Evolutionary conservation across 2,329 filamentous ascomycete genomes (phyloP), one percentile per base, ranked within the genome.

Genomic region (Botryosphaeria agaves): DNA sequence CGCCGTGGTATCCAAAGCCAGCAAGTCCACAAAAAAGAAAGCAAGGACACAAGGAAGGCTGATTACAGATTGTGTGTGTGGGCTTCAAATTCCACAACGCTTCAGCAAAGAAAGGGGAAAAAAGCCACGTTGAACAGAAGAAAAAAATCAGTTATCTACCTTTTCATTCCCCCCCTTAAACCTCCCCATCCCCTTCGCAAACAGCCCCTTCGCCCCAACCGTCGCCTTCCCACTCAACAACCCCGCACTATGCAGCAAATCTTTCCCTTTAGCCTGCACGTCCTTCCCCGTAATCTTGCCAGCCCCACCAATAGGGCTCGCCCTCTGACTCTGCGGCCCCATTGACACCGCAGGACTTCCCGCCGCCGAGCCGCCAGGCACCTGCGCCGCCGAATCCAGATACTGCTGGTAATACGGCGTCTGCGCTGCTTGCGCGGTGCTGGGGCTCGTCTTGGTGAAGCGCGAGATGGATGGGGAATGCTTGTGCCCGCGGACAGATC

Each of bases 181-280:
- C 55, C 82, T 87, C 57, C 70, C 87, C 58, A 80, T 87, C 41
- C 85, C 82, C 59, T 92, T 92, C 40, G 79, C 83, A 52, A 94
- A 76, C 39, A 94, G 56, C 31, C 85, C 87, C 60, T 93, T 93
- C 29, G 85, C 84, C 34, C 83, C 82, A 49, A 82, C 84, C 38
- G 70, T 68, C 18, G 72, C 73, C 45, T 76, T 76, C 15, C 72
- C 72, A 36, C 74, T 69, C 34, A 77, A 59, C 12, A 72, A 58
- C 31, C 82, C 83, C 32, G 85, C 85, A 14, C 77, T 76, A 40
- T 89, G 80, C 48, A 94, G 66, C 17, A 94, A 60, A 44, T 91
- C 84, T 58, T 93, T 94, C 50, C 85, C 76, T 60, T 85, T 87
- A 23, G 75, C 69, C 42, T 82, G 78, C 49, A 85, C 70, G n/a